Evolutionary conservation across 192 early-diverging fungal species (phyloP).

Genomic region (Coemansia sp.): DNA sequence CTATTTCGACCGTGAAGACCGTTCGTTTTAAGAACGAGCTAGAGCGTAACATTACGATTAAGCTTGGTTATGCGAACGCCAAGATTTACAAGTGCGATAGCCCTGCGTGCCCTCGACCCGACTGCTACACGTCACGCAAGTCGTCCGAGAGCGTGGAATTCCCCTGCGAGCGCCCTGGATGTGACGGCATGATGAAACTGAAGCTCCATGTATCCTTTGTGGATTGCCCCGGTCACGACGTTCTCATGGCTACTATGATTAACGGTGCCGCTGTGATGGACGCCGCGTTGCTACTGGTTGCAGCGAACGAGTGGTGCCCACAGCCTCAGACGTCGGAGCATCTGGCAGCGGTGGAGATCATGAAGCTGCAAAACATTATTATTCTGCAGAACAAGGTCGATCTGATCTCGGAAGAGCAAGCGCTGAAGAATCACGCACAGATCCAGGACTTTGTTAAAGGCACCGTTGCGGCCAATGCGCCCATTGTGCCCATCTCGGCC

Average conservation of each 20-base stretch:
- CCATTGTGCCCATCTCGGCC: slow-evolving; percentile 97
- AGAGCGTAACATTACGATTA: slow-evolving; percentile 99
- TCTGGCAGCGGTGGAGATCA: slow-evolving; percentile 98
- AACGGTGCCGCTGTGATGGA: slow-evolving; percentile 99
- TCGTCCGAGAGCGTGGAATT: slow-evolving; percentile 85
- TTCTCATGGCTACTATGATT: slow-evolving; percentile 99
- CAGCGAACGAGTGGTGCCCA: slow-evolving; percentile 97
- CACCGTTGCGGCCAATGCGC: slow-evolving; percentile 92
- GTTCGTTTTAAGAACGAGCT: slow-evolving; percentile 98
- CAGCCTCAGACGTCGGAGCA: slow-evolving; percentile 99
- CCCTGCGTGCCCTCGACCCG: slow-evolving; percentile 91
- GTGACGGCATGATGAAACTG: slow-evolving; percentile 84
- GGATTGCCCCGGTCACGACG: slow-evolving; percentile 99
- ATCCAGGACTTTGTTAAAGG: slow-evolving; percentile 94
- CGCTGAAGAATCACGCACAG: slow-evolving; percentile 85
- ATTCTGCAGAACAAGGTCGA: slow-evolving; percentile 99
- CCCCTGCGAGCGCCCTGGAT: slow-evolving; percentile 85
- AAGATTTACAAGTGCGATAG: slow-evolving; percentile 99
- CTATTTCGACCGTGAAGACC: slow-evolving; percentile 97
- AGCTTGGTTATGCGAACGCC: slow-evolving; percentile 98
- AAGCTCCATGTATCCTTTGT: slow-evolving; percentile 96
- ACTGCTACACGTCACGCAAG: slow-evolving; percentile 90
- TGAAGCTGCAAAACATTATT: slow-evolving; percentile 96
- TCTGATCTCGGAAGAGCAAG: slow-evolving; percentile 91
- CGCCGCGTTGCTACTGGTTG: slow-evolving; percentile 95